phyloP scores from a whole-genome alignment of 2,329 filamentous ascomycete genomes.

The Metarhizium robertsii region DNA sequence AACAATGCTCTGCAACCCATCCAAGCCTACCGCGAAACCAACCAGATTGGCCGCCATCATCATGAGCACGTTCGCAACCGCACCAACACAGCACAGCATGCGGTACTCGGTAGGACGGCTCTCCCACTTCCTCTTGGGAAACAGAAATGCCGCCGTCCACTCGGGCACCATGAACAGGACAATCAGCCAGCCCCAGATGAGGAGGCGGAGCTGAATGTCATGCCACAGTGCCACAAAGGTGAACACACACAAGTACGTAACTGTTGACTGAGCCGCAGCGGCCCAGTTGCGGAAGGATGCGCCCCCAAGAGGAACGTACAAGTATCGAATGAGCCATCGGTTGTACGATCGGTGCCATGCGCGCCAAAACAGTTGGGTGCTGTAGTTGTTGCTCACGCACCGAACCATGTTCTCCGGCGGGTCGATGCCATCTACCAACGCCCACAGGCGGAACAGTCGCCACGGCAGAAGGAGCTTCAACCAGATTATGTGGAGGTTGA shows the following conservation, averaged over 20 bases:
- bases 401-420: slow-evolving; percentile 97
- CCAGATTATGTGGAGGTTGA: slow-evolving; percentile 97
- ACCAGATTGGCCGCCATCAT: slow-evolving; percentile 95
- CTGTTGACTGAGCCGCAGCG: slow-evolving; percentile 46
- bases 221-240: slow-evolving; percentile 98
- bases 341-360: slow-evolving; percentile 95
- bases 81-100: slow-evolving; percentile 70
- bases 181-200: slow-evolving; percentile 96
- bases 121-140: slow-evolving; percentile 66
- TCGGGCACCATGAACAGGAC: slow-evolving; percentile 92
- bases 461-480: slow-evolving; percentile 92
- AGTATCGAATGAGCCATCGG: slow-evolving; percentile 86
- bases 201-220: slow-evolving; percentile 80
- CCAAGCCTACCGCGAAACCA: slow-evolving; percentile 85
- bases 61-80: slow-evolving; percentile 78
- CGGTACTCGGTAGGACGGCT: slow-evolving; percentile 63
- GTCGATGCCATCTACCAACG: slow-evolving; percentile 81
- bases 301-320: slow-evolving; percentile 87
- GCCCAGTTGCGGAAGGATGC: slow-evolving; percentile 37
- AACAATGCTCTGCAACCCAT: slow-evolving; percentile 72
- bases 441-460: slow-evolving; percentile 98
- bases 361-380: slow-evolving; percentile 85
- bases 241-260: slow-evolving; percentile 79
- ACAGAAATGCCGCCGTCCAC: slow-evolving; percentile 59
- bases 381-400: slow-evolving; percentile 93